phyloP scores from a whole-genome alignment of 2,329 filamentous ascomycete genomes.

The Ceratocystiopsis sp. region DNA sequence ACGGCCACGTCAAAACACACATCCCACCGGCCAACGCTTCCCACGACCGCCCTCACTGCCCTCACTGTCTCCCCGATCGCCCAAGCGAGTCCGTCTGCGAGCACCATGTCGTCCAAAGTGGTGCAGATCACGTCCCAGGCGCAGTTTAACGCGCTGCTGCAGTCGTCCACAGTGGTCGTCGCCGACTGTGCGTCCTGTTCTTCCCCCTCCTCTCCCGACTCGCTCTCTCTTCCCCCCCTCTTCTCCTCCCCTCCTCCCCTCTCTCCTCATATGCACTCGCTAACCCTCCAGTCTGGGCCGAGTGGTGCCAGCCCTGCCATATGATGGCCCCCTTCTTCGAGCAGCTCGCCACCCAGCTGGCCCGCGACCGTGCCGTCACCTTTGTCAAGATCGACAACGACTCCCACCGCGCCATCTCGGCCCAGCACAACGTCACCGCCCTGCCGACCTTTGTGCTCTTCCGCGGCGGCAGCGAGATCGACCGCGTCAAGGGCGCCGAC shows the following conservation, averaged over 20 bases:
- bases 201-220: slow-evolving; percentile 13
- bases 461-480: slow-evolving; percentile 49
- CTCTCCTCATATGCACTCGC: not conserved
- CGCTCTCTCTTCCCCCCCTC: not conserved
- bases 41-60: too few relatives aligned
- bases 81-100: too few relatives aligned
- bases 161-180: slow-evolving; percentile 62
- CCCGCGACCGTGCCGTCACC: slow-evolving; percentile 53
- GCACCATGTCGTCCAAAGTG: slow-evolving; percentile 54
- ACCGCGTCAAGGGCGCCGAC: slow-evolving; percentile 60
- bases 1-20: too few relatives aligned
- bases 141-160: slow-evolving; percentile 53
- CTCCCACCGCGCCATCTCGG: slow-evolving; percentile 52
- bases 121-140: slow-evolving; percentile 27
- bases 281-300: slow-evolving; percentile 54
- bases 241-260: not conserved
- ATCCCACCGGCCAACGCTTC: too few relatives aligned
- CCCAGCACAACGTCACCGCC: slow-evolving; percentile 55
- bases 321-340: slow-evolving; percentile 72
- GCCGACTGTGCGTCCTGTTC: slow-evolving; percentile 57
- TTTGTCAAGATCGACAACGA: slow-evolving; percentile 54
- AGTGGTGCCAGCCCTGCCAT: slow-evolving; percentile 75
- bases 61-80: too few relatives aligned
- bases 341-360: slow-evolving; percentile 52
- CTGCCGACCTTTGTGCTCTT: slow-evolving; percentile 90